A percentile compares a stretch with the other conserved stretches of the same genome.
Conservation (phyloP, 176 grass and related monocot genomes). For the barley (Hordeum vulgare) region DNA sequence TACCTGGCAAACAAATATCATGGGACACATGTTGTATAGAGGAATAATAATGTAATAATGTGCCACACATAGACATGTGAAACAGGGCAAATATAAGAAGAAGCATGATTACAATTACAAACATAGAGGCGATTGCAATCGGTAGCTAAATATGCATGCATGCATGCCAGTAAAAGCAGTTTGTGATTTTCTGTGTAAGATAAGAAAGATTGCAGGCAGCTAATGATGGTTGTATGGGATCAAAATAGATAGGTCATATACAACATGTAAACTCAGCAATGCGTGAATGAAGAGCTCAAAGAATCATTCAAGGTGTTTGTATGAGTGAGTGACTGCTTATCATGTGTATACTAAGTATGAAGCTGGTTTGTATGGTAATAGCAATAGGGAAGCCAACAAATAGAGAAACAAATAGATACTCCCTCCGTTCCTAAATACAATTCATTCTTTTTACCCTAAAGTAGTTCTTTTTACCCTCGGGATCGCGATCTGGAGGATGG, state of each 20-base stretch:
- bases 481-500: neutral
- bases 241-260: neutral
- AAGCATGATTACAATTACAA: no score
- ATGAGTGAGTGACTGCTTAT: no score
- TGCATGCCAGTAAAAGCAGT: neutral
- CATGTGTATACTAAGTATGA: neutral
- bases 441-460: no score
- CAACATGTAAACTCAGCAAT: neutral
- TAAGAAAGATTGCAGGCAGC: neutral
- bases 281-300: neutral
- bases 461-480: no score
- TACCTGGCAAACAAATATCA: constrained; percentile 46
- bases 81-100: neutral
- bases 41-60: no score
- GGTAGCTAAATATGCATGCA: neutral
- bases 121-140: neutral
- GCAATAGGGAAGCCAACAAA: neutral
- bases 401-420: no score
- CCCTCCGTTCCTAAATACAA: no score
- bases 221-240: neutral
- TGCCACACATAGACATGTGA: neutral
- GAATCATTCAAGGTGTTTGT: neutral
- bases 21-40: neutral
- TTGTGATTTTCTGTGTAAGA: neutral
- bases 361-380: neutral